Percentiles rank a stretch among this genome's conserved stretches.
Conservation (phyloP, 2,329 filamentous ascomycete species). For the Phoma sp. region DNA sequence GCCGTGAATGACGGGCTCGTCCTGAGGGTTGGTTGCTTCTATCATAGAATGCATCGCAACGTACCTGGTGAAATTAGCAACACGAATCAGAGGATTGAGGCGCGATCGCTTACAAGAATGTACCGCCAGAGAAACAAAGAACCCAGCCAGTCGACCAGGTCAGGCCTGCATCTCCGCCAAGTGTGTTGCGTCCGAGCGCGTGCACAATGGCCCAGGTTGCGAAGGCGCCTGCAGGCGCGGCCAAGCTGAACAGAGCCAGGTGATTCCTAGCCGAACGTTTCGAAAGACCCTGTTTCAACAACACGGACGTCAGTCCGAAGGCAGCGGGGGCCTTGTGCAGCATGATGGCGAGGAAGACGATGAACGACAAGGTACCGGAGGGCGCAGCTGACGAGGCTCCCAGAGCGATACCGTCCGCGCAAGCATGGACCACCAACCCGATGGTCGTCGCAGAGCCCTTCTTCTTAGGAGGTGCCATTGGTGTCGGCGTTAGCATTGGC, state of each 20-base stretch:
- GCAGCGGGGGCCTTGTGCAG: constrained; percentile 96
- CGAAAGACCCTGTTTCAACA: constrained; percentile 88
- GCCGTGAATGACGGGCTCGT: constrained; percentile 50
- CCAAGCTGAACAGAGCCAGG: constrained; percentile 87
- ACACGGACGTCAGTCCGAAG: constrained; percentile 88
- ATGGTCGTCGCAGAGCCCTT: constrained; percentile 67
- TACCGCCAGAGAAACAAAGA: constrained; percentile 92
- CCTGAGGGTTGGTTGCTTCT: constrained; percentile 61
- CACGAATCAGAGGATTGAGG: not conserved
- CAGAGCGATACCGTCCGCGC: constrained; percentile 93
- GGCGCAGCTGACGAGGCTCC: constrained; percentile 74
- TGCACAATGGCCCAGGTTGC: constrained; percentile 81
- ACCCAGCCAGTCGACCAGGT: constrained; percentile 93
- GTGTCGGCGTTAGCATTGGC: constrained; percentile 33
- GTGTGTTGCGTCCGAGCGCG: constrained; percentile 69
- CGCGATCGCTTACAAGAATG: constrained; percentile 79
- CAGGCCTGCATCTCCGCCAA: constrained; percentile 64
- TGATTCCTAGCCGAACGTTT: constrained; percentile 85
- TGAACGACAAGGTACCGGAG: constrained; percentile 74
- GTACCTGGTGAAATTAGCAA: constrained; percentile 64
- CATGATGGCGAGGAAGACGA: constrained; percentile 97
- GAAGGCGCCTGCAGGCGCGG: constrained; percentile 85
- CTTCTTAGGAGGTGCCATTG: constrained; percentile 46
- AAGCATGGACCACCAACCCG: constrained; percentile 93
- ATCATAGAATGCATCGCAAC: constrained; percentile 99